These are phyloP conservation scores for Peniophora sp. DNA, from an alignment of 1,284 basidiomycete genomes.

Conservation along the genomic window DNA sequence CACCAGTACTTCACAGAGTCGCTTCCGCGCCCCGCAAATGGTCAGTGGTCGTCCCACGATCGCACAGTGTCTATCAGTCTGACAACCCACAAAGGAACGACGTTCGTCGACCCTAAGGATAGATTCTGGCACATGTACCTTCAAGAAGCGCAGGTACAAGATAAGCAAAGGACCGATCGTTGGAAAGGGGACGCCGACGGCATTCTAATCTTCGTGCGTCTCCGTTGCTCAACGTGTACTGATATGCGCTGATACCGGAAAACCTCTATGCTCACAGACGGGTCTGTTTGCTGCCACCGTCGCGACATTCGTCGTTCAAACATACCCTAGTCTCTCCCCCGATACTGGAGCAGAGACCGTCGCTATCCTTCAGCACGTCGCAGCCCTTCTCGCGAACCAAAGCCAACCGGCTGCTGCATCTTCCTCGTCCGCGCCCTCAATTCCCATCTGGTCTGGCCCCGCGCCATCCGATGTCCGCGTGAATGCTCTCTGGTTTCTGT, in stretches of 20 bases:
- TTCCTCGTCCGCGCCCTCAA: not conserved
- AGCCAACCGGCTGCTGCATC: not conserved
- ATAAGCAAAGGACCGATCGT: conserved; percentile 15
- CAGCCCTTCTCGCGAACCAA: not conserved
- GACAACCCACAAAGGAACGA: not conserved
- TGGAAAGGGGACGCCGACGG: conserved; percentile 39
- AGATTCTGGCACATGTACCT: conserved; percentile 10
- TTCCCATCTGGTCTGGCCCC: not conserved
- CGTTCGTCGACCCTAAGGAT: not conserved
- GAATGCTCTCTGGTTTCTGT: conserved; percentile 9
- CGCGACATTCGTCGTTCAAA: not conserved
- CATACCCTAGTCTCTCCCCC: not conserved
- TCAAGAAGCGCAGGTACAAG: conserved; percentile 9
- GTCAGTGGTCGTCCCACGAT: too few species aligned
- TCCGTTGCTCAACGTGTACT: not conserved
- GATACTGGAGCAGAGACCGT: not conserved
- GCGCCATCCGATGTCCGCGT: conserved; percentile 1
- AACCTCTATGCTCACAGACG: not conserved
- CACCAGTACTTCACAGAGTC: too few species aligned
- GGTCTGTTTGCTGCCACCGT: not conserved
- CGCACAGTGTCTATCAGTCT: too few species aligned
- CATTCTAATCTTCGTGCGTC: conserved; percentile 31
- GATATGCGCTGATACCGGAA: too few species aligned
- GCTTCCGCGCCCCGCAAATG: too few species aligned
- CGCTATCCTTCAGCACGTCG: not conserved